phyloP scores from a whole-genome alignment of 2,329 filamentous ascomycete species.

The Calonectria pseudoreteaudii region DNA sequence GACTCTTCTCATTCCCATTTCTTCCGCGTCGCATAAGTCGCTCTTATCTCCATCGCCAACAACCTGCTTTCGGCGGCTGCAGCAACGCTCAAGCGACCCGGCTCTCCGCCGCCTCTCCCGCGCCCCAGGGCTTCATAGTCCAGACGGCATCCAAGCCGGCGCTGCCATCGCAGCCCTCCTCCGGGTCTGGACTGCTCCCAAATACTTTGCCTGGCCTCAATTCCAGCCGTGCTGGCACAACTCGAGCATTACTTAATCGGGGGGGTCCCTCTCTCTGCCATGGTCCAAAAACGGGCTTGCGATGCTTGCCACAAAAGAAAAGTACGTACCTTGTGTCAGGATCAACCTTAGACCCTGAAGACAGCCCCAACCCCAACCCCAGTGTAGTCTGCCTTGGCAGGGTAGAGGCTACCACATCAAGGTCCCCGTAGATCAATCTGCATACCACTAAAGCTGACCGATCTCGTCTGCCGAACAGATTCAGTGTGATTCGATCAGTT shows the following conservation, averaged over 20 bases:
- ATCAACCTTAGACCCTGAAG: slow-evolving; percentile 7
- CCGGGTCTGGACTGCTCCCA: background rate
- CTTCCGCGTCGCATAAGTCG: background rate
- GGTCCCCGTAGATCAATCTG: slow-evolving; percentile 4
- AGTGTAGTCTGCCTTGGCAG: background rate
- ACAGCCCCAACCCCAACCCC: background rate
- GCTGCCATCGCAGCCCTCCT: background rate
- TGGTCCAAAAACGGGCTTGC: slow-evolving; percentile 23
- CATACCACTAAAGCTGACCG: background rate
- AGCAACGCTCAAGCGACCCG: background rate
- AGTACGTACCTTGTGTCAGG: slow-evolving; percentile 15
- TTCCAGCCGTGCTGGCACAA: slow-evolving; percentile 1
- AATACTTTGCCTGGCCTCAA: slow-evolving; percentile 6
- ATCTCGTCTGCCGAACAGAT: slow-evolving; percentile 6
- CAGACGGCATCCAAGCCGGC: background rate
- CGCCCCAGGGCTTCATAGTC: slow-evolving; percentile 7
- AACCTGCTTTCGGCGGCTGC: background rate
- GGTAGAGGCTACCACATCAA: background rate
- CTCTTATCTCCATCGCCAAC: background rate
- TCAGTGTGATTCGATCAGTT: slow-evolving; percentile 15
- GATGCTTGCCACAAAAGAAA: slow-evolving; percentile 26
- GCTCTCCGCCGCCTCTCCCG: background rate
- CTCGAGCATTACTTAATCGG: slow-evolving; percentile 21
- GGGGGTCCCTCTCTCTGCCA: slow-evolving; percentile 5
- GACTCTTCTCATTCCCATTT: slow-evolving; percentile 9